A percentile compares a stretch with the other conserved stretches of the same genome.
phyloP scores from a whole-genome alignment of 805 yeast genomes.

The Hanseniaspora guilliermondii region DNA sequence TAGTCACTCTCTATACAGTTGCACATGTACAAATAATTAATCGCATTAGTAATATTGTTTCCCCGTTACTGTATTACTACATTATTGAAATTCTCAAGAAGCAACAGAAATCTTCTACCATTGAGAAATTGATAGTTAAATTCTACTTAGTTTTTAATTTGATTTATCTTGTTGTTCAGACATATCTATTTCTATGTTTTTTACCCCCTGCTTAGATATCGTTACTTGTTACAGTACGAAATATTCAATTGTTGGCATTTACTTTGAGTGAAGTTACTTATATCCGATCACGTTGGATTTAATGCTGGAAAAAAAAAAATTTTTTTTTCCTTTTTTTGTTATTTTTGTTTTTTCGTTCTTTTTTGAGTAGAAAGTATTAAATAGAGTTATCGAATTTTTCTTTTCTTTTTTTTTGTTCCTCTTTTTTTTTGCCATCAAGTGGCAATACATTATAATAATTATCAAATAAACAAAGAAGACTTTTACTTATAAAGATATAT shows the following conservation, averaged over 20 bases:
- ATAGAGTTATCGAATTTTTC: neutral
- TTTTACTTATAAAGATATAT: neutral
- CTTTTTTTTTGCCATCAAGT: neutral
- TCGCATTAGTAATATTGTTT: constrained; percentile 58
- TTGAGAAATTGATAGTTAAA: neutral
- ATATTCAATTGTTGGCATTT: neutral
- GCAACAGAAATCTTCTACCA: neutral
- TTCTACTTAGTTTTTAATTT: constrained; percentile 38
- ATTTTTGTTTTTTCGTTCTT: neutral
- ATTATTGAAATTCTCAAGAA: constrained; percentile 27
- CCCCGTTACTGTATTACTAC: constrained; percentile 65
- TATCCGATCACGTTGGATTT: neutral
- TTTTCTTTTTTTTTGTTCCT: constrained; percentile 10
- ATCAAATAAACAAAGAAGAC: neutral
- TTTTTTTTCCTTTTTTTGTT: neutral
- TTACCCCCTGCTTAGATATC: constrained; percentile 71
- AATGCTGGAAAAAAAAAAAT: neutral
- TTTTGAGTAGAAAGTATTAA: neutral
- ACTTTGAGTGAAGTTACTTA: neutral
- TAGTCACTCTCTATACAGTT: constrained; percentile 19
- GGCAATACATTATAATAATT: neutral
- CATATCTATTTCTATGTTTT: constrained; percentile 65
- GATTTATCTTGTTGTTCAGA: constrained; percentile 57
- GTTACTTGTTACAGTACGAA: neutral
- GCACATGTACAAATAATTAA: constrained; percentile 84